Evolutionary conservation across 1,284 basidiomycete genomes (phyloP), one percentile per base, ranked within the genome.

Genomic region (Malassezia sp.): DNA sequence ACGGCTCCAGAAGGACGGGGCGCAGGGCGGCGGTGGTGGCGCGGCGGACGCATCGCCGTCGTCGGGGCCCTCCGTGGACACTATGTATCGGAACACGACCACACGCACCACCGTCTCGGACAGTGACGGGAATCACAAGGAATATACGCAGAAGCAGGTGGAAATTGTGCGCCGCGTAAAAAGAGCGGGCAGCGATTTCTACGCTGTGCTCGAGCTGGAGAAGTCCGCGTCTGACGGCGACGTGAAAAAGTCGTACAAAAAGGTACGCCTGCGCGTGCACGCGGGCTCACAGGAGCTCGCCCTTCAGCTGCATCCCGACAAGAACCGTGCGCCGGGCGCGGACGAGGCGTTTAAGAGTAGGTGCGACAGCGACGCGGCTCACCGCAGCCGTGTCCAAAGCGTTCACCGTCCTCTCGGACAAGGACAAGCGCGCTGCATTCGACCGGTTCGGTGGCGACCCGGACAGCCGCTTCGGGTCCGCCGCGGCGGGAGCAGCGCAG

Each of bases 281-380:
- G 5, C 15, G n/a, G 23, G 29, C 36, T 51, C 51, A 61, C 3
- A 35, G 12, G 57, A 91, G 86, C 78, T 96, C 46, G 91, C 91
- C 29, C 74, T 97, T 49, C 84, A 84, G 38, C 72, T 96, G 54
- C 91, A 96, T 74, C 91, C 91, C 0, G 91, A 97, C 72, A 96
- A 96, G 75, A 95, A 95, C 66, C 84, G 86, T 14, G 93, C 93
- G 15, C 91, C 93, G 11, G 88, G 90, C 15, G 91, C 93, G 12
- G 93, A 97, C 57, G 93, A 99, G 71, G 93, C 93, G 2, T 99
- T 99, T 76, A 99, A 99, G 75, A 77, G 87, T 93, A 64, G 49
- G 83, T 77, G n/a, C 8, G 5, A n/a, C n/a, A n/a, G n/a, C n/a
- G 11, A 10, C 12, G 12, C 14, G 15, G 22, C 32, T 2, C n/a